Evolutionary conservation across 352 stramenopile species (phyloP).

Genomic region (Phytophthora palmivora): DNA sequence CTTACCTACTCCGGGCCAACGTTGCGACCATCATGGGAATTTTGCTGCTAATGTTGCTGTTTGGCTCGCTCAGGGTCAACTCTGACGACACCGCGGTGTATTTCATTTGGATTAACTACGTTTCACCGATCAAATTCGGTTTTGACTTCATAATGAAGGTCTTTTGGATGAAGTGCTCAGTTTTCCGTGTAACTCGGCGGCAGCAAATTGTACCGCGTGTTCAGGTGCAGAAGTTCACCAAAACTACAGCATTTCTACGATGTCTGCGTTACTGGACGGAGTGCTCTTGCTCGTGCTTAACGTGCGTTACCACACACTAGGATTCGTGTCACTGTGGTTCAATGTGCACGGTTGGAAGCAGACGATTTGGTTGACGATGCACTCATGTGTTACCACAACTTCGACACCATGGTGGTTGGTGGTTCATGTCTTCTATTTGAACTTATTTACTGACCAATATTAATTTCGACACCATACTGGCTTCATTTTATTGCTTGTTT

Average conservation of each 20-base stretch:
- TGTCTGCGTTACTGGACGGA: conserved; percentile 31
- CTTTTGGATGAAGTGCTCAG: conserved; percentile 44
- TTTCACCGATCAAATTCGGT: conserved; percentile 64
- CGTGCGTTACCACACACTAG: conserved; percentile 35
- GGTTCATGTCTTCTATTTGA: too few species aligned
- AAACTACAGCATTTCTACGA: conserved; percentile 51
- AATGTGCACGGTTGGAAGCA: conserved; percentile 23
- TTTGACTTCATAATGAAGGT: conserved; percentile 53
- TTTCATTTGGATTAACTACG: conserved; percentile 70
- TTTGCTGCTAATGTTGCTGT: conserved; percentile 56
- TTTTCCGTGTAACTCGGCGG: conserved; percentile 43
- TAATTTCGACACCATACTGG: not conserved
- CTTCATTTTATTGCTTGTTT: not conserved
- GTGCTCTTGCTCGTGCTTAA: conserved; percentile 45
- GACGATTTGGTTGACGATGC: not conserved
- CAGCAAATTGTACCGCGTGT: conserved; percentile 33
- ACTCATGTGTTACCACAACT: too few species aligned
- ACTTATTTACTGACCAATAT: too few species aligned
- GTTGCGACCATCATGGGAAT: conserved; percentile 51
- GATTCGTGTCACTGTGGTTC: conserved; percentile 37
- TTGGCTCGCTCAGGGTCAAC: conserved; percentile 61
- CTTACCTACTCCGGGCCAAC: conserved; percentile 38
- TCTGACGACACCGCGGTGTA: conserved; percentile 40
- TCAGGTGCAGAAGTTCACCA: conserved; percentile 41
- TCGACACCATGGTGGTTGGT: too few species aligned